Evolutionary conservation across 805 yeast species (phyloP).

Genomic region (Brettanomyces bruxellensis): DNA sequence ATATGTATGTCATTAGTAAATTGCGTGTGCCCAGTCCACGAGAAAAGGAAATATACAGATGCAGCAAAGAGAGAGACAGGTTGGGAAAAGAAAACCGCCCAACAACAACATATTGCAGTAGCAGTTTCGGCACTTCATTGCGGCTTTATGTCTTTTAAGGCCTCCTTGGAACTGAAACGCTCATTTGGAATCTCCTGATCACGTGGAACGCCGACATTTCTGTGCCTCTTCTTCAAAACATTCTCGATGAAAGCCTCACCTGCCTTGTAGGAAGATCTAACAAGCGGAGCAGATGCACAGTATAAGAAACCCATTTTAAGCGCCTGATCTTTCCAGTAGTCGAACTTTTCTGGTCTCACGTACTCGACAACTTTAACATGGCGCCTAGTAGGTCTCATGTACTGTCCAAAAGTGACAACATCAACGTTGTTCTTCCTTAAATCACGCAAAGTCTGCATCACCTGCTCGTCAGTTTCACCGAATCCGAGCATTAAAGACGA

Average conservation of each 20-base stretch:
- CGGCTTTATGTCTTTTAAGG: no score
- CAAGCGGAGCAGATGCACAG: conserved; percentile 96
- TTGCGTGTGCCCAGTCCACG: no score
- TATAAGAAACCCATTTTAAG: conserved; percentile 85
- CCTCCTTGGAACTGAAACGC: background rate
- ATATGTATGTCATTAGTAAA: no score
- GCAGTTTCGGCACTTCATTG: no score
- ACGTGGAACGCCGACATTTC: conserved; percentile 28
- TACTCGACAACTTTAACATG: conserved; percentile 98
- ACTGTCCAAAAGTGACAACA: conserved; percentile 97
- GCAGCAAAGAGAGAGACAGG: no score
- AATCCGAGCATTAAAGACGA: conserved; percentile 94
- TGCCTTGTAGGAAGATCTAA: conserved; percentile 94
- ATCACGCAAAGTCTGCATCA: conserved; percentile 65
- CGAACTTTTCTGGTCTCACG: conserved; percentile 88
- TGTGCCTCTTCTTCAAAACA: conserved; percentile 68
- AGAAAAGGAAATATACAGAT: no score
- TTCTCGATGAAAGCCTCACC: conserved; percentile 97
- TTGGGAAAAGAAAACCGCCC: no score
- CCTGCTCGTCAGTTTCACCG: conserved; percentile 92
- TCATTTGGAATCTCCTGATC: conserved; percentile 17
- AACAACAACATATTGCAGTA: no score
- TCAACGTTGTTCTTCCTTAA: conserved; percentile 74
- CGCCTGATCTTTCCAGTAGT: conserved; percentile 84
- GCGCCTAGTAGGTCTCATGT: conserved; percentile 97